phyloP scores from a whole-genome alignment of 2,329 filamentous ascomycete genomes.

The Colletotrichum somersetense region DNA sequence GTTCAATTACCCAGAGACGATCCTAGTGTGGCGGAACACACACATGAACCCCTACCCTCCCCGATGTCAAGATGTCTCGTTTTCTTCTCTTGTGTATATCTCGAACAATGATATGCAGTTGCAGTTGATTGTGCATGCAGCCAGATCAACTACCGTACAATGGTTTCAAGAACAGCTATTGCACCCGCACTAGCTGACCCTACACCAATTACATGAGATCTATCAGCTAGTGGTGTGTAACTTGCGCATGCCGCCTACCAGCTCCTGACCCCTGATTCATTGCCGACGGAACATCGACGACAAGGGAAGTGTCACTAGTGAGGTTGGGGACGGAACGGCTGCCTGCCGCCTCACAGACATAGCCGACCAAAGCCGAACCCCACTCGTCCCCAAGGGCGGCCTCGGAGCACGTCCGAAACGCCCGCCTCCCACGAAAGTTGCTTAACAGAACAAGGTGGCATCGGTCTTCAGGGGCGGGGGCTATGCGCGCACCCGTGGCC shows the following conservation, averaged over 20 bases:
- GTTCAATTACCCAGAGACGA: neutral
- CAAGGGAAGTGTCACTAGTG: too few relatives aligned
- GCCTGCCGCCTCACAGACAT: neutral
- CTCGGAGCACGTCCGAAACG: constrained; percentile 25
- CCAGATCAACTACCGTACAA: neutral
- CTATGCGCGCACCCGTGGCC: neutral
- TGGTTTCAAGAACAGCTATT: neutral
- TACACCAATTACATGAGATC: too few relatives aligned
- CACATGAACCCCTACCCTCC: neutral
- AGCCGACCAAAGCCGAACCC: constrained; percentile 26
- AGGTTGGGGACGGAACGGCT: neutral
- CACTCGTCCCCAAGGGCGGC: neutral
- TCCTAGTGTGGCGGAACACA: neutral
- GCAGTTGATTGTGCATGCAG: neutral
- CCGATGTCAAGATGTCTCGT: neutral
- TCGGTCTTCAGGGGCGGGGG: neutral
- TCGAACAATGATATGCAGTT: neutral
- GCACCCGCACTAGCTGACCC: neutral
- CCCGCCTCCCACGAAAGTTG: neutral
- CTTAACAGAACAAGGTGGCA: constrained; percentile 3
- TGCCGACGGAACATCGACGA: neutral
- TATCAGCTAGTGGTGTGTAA: neutral
- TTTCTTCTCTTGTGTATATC: neutral
- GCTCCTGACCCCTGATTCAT: neutral
- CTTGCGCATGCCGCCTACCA: neutral